These are phyloP conservation scores for Epichloe sibirici DNA, from an alignment of 2,329 filamentous ascomycete species.

Conservation along the genomic window DNA sequence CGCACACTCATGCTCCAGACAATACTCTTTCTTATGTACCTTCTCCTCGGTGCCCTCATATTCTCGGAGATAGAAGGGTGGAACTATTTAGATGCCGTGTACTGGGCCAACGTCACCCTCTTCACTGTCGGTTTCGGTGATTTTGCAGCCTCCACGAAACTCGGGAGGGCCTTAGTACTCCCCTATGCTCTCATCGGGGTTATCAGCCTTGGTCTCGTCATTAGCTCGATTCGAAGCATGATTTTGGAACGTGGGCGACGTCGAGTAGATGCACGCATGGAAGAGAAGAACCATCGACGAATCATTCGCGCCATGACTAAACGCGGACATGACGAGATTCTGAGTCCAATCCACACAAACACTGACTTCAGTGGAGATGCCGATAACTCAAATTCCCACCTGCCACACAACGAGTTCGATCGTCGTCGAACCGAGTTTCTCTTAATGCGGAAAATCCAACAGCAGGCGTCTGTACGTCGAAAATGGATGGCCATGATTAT, in stretches of 20 bases:
- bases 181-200: slow-evolving; percentile 77
- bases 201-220: slow-evolving; percentile 72
- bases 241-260: slow-evolving; percentile 45
- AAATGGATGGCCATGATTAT: slow-evolving; percentile 62
- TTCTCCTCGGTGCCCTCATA: slow-evolving; percentile 63
- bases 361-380: slow-evolving; percentile 5
- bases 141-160: slow-evolving; percentile 30
- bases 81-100: slow-evolving; percentile 65
- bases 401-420: slow-evolving; percentile 33
- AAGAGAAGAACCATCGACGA: slow-evolving; percentile 44
- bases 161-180: slow-evolving; percentile 61
- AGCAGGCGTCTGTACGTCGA: slow-evolving; percentile 48
- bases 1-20: slow-evolving; percentile 85
- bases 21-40: slow-evolving; percentile 71
- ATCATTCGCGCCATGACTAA: slow-evolving; percentile 33
- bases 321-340: slow-evolving; percentile 33
- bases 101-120: slow-evolving; percentile 64
- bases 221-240: slow-evolving; percentile 62
- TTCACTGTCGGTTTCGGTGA: slow-evolving; percentile 56
- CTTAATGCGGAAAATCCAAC: slow-evolving; percentile 72
- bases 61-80: slow-evolving; percentile 64
- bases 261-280: slow-evolving; percentile 42
- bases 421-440: slow-evolving; percentile 60
- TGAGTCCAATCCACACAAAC: slow-evolving; percentile 33
- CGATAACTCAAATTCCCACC: slow-evolving; percentile 4